These are phyloP conservation scores for Fusarium sp. DNA, from an alignment of 2,329 filamentous ascomycete genomes.

Conservation along the genomic window DNA sequence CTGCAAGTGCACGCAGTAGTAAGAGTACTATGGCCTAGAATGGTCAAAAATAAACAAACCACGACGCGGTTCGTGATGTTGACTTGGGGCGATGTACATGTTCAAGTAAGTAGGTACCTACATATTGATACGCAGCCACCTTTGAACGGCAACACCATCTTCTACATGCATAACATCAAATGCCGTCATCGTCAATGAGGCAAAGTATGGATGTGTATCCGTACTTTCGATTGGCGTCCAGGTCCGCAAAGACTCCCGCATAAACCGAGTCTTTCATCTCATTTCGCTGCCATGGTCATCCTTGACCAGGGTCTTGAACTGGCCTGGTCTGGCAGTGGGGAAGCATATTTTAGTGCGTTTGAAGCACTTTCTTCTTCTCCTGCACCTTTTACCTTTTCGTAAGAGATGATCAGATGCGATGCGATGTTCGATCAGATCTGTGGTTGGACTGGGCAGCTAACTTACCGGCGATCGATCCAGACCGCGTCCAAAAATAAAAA, in stretches of 20 bases:
- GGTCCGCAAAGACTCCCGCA: slow-evolving; percentile 32
- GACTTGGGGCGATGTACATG: slow-evolving; percentile 12
- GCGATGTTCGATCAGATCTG: slow-evolving; percentile 30
- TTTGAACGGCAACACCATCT: slow-evolving; percentile 4
- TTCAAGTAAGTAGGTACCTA: neutral
- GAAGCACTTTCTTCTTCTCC: slow-evolving; percentile 7
- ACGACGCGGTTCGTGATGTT: slow-evolving; percentile 24
- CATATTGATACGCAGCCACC: neutral
- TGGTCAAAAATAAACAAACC: slow-evolving; percentile 27
- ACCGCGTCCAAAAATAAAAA: slow-evolving; percentile 33
- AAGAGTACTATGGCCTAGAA: slow-evolving; percentile 3
- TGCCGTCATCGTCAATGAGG: slow-evolving; percentile 30
- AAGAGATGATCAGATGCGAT: slow-evolving; percentile 10
- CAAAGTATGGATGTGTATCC: neutral
- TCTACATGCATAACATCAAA: slow-evolving; percentile 8
- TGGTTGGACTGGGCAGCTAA: neutral
- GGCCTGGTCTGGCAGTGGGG: slow-evolving; percentile 1
- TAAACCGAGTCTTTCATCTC: slow-evolving; percentile 32
- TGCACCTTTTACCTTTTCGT: slow-evolving; percentile 13
- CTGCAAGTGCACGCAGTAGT: slow-evolving; percentile 25
- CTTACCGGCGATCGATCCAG: slow-evolving; percentile 30
- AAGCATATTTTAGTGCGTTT: slow-evolving; percentile 2
- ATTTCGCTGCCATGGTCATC: slow-evolving; percentile 39
- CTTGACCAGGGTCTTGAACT: slow-evolving; percentile 27
- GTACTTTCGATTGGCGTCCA: neutral